phyloP scores from a whole-genome alignment of 164 flowering plant genomes.

The Vitis rupestris region DNA sequence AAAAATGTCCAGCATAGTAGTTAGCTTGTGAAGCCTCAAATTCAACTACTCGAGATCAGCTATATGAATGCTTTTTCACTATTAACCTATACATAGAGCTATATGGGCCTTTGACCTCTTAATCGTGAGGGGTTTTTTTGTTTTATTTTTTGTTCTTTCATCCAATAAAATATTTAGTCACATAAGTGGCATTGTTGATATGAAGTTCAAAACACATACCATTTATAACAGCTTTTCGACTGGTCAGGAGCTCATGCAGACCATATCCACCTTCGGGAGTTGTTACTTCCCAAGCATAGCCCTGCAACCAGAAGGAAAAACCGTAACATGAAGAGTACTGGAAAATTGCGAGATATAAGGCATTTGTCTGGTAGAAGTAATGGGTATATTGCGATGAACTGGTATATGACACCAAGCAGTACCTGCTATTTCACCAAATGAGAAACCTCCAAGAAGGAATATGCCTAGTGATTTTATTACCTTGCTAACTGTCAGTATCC shows the following conservation, averaged over 20 bases:
- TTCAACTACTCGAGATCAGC: too few species aligned
- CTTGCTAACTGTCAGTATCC: conserved; percentile 93
- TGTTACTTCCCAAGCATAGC: conserved; percentile 95
- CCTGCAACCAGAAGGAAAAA: conserved; percentile 43
- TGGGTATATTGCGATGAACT: too few species aligned
- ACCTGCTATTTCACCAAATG: background rate
- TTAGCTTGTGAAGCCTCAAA: too few species aligned
- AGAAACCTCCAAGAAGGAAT: background rate
- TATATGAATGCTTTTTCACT: too few species aligned
- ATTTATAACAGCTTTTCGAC: conserved; percentile 67
- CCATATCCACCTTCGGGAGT: conserved; percentile 95
- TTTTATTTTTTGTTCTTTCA: background rate
- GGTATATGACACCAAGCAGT: background rate
- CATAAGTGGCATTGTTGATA: background rate
- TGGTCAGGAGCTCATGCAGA: conserved; percentile 63
- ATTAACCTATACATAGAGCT: too few species aligned
- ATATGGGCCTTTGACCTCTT: too few species aligned
- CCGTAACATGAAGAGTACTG: background rate
- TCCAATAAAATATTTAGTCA: background rate
- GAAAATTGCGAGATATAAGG: background rate
- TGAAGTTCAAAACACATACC: conserved; percentile 39
- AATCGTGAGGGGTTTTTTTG: too few species aligned
- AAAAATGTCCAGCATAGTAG: too few species aligned
- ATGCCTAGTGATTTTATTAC: conserved; percentile 24
- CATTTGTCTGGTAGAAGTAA: background rate